Evolutionary conservation across 495 filamentous ascomycete genomes (phyloP), one percentile per base, ranked within the genome.

Genomic region (Pyronema domesticum): DNA sequence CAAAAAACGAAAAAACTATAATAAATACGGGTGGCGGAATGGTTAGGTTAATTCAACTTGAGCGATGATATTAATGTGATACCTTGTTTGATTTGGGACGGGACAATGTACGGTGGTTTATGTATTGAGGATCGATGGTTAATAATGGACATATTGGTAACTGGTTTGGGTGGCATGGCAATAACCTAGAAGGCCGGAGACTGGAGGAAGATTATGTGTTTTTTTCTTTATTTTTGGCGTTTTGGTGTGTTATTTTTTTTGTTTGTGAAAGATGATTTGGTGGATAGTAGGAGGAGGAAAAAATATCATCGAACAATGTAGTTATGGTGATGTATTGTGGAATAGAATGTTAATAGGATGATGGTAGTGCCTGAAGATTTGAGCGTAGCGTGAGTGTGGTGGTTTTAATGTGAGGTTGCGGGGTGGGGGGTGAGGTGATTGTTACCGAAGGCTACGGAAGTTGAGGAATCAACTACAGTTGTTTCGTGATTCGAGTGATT

Each of bases 201-300:
- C 11, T 42, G 15, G 39, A 2, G 11, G 11, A 13, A 42, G 39
- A 13, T 42, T 13, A 42, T 19, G 14, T 19, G 10, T 19, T 47
- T 1, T 10, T 3, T 34, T 50, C 6, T 50, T 50, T 34, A n/a
- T 50, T 50, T 49, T 50, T 23, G 47, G 47, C 47, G 47, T 50
- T 50, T 50, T 50, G 47, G 47, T 50, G 47, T 50, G 45, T 19
- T 35, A 35, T 50, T 1, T 50, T 6, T 36, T 49, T 17, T 49
- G 19, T 5, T 34, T 7, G 23, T 47, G 15, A 19, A 47, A 2
- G 13, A 47, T 47, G 15, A 35, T 36, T 4, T 13, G 47, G 36
- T n/a, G 47, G 7, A 8, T 35, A 11, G 47, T 50, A 9, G 34
- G 30, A 3, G 10, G 7, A 50, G 10, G 17, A 50, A 34, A 50